A percentile compares a stretch with the other conserved stretches of the same genome.
phyloP scores from a whole-genome alignment of 2,329 filamentous ascomycete species.

The Stachybotrys chlorohalonatus region DNA sequence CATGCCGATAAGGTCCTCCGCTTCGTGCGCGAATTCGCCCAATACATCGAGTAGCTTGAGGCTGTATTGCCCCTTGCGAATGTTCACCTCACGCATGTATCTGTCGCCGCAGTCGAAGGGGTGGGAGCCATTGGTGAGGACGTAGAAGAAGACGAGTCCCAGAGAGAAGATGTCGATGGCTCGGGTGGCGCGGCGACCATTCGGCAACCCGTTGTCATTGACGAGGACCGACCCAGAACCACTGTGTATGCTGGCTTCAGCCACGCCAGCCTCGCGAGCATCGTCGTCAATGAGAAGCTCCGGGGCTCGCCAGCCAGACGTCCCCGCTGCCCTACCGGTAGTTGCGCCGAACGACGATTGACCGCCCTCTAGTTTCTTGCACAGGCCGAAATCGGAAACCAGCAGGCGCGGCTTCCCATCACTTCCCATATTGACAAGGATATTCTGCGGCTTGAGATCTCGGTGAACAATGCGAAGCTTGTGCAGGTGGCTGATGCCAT shows the following conservation, averaged over 20 bases:
- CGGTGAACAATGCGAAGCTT: constrained; percentile 90
- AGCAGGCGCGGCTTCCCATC: constrained; percentile 70
- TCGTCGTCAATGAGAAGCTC: constrained; percentile 82
- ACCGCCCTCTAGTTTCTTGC: constrained; percentile 91
- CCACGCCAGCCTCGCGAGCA: constrained; percentile 37
- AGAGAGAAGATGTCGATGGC: constrained; percentile 97
- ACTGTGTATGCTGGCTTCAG: constrained; percentile 49
- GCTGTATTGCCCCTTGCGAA: constrained; percentile 78
- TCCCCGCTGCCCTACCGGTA: constrained; percentile 86
- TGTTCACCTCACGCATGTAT: constrained; percentile 95
- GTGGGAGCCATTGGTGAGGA: constrained; percentile 85
- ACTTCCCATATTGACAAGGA: constrained; percentile 70
- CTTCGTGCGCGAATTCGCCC: constrained; percentile 78
- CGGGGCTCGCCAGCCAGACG: constrained; percentile 91
- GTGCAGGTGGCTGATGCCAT: constrained; percentile 82
- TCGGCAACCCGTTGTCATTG: constrained; percentile 47
- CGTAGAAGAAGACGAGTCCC: constrained; percentile 97
- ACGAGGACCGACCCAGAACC: constrained; percentile 51
- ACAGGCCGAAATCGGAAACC: constrained; percentile 95
- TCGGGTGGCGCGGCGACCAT: constrained; percentile 72
- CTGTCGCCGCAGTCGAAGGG: constrained; percentile 91
- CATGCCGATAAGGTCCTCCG: constrained; percentile 72
- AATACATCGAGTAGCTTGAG: constrained; percentile 63
- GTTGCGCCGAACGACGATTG: constrained; percentile 93
- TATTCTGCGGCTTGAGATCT: constrained; percentile 96